Conservation (phyloP, 2,329 filamentous ascomycete genomes). For the Chrysosporium queenslandicum region DNA sequence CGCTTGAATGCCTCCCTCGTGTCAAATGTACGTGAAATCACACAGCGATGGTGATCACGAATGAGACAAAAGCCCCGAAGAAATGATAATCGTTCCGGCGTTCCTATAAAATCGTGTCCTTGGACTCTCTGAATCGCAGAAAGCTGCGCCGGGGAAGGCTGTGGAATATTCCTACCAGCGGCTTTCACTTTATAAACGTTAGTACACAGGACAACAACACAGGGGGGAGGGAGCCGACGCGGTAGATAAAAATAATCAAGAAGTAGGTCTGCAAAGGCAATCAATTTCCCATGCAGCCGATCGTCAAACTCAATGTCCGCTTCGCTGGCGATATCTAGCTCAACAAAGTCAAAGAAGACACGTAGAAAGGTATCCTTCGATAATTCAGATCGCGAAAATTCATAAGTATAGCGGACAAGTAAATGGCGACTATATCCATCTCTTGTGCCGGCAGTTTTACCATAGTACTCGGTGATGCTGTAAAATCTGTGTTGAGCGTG, state of each 20-base stretch:
- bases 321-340: neutral
- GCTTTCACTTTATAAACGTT: conserved; percentile 12
- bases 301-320: conserved; percentile 1
- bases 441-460: too few relatives aligned
- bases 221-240: neutral
- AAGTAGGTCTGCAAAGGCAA: conserved; percentile 15
- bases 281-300: neutral
- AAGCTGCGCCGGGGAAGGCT: conserved; percentile 16
- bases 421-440: too few relatives aligned
- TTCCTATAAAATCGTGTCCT: conserved; percentile 3
- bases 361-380: too few relatives aligned
- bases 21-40: conserved; percentile 18
- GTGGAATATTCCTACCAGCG: conserved; percentile 14
- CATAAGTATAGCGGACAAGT: too few relatives aligned
- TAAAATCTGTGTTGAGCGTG: too few relatives aligned
- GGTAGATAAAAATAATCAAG: conserved; percentile 17
- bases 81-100: neutral
- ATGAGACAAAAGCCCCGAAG: conserved; percentile 15
- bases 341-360: conserved; percentile 9
- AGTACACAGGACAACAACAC: neutral
- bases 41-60: conserved; percentile 19
- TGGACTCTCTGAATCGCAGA: conserved; percentile 13
- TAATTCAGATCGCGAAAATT: too few relatives aligned
- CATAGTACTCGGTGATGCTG: too few relatives aligned
- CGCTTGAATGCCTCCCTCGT: conserved; percentile 14